Evolutionary conservation across 1,284 basidiomycete genomes (phyloP), one percentile per base, ranked within the genome.

Genomic region (Cryptococcus sp.): DNA sequence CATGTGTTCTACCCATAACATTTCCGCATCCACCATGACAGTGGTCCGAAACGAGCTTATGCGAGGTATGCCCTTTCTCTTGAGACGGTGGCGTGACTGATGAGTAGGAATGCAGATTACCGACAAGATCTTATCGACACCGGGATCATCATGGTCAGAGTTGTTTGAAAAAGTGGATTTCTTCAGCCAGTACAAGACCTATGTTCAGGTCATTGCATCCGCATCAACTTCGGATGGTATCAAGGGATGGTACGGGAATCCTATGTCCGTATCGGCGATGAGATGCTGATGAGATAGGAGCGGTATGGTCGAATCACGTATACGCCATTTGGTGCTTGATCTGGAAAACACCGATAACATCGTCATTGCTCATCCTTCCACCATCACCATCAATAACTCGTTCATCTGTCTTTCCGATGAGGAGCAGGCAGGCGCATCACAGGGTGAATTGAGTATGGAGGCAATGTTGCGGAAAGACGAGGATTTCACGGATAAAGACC

Each of bases 1-100:
- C n/a, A 99, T 99, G 94, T 98, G 94, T 73, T 85, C 94, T 31
- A 98, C 96, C 14, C 96, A 99, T 77, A 98, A 98, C 67, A 92
- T 98, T 54, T 92, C 91, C 40, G 83, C 85, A 39, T 97, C 92
- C 13, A 98, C 94, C 2, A 91, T 97, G 77, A 87, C 87, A 78
- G 89, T 99, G 59, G 93, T 98, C 81, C 94, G 89, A 1, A 86
- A 90, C 64, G 96, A 98, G 70, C 94, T 98, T 75, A 88, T 91
- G 77, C 84, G 88, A 79, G 93, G 91, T 87, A 52, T 52, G 72
- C 57, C 28, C 11, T 28, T 5, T 28, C 11, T 4, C 28, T 28
- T 39, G 36, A 14, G 36, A 19, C 24, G 16, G 41, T 14, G 18
- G 4, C 24, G 32, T 47, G 7, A 32, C 45, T 41, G 23, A 42